These are phyloP conservation scores for Dillenia suffruticosa DNA, from an alignment of 164 flowering plant species.

Conservation along the genomic window DNA sequence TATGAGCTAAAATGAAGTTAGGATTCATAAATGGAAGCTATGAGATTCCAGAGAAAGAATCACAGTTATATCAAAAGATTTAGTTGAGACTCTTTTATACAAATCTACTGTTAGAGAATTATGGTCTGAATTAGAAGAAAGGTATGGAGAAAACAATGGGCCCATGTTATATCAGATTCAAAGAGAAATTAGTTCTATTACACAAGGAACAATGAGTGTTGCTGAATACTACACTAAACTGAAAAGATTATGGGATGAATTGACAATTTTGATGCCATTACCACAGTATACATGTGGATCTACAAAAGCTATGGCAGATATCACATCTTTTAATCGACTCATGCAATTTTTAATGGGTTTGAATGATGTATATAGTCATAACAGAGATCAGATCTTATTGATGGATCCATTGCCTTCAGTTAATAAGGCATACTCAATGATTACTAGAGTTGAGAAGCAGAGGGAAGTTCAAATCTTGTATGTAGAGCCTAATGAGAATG, in stretches of 20 bases:
- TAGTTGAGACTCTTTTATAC: background rate
- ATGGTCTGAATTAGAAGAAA: background rate
- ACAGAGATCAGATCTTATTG: background rate
- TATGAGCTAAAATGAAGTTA: background rate
- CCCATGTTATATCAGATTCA: background rate
- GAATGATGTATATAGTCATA: background rate
- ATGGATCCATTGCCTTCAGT: background rate
- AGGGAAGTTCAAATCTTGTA: background rate
- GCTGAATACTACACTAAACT: background rate
- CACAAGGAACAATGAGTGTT: background rate
- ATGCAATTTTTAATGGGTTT: background rate
- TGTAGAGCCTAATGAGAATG: too few species aligned
- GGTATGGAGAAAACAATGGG: background rate
- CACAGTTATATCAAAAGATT: background rate
- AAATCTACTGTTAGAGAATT: background rate
- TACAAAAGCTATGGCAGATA: background rate
- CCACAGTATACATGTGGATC: background rate
- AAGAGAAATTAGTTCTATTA: background rate
- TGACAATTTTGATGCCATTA: background rate
- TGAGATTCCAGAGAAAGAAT: background rate
- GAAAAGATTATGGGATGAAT: background rate
- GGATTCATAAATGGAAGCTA: background rate
- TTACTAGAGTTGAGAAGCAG: background rate
- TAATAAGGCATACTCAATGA: background rate
- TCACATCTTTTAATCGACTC: background rate